A percentile compares a stretch with the other conserved stretches of the same genome.
Conservation (phyloP, 805 yeast genomes). For the Hanseniaspora pseudoguilliermondii region DNA sequence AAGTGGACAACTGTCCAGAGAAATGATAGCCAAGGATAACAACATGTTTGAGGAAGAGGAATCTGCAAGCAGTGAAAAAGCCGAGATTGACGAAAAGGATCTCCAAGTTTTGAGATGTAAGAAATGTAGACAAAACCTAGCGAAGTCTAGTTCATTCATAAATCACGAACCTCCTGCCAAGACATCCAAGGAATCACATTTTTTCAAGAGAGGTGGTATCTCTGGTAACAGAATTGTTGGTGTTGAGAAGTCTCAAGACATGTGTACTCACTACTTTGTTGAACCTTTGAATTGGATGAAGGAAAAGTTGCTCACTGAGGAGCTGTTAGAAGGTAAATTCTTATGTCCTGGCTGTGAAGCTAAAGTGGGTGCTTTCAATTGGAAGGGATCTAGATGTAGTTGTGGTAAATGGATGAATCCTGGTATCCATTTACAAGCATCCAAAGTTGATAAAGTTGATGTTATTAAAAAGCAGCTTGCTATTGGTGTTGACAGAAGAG, state of each 20-base stretch:
- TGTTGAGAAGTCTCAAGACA: conserved; percentile 40
- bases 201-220: conserved; percentile 50
- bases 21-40: conserved; percentile 22
- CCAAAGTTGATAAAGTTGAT: conserved; percentile 61
- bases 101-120: conserved; percentile 54
- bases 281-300: conserved; percentile 94
- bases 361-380: conserved; percentile 81
- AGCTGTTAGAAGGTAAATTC: conserved; percentile 76
- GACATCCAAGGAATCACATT: conserved; percentile 52
- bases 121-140: conserved; percentile 63
- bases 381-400: conserved; percentile 90
- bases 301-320: conserved; percentile 49
- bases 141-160: conserved; percentile 48
- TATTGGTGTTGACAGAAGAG: conserved; percentile 13
- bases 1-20: conserved; percentile 24
- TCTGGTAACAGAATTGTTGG: conserved; percentile 45
- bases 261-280: conserved; percentile 73
- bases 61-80: neutral
- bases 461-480: conserved; percentile 15
- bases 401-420: conserved; percentile 96
- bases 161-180: conserved; percentile 55
- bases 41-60: conserved; percentile 25
- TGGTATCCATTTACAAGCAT: conserved; percentile 66
- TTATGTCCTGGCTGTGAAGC: conserved; percentile 71
- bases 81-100: conserved; percentile 22